Evolutionary conservation across 805 yeast species (phyloP).

Genomic region (Candida corydali): DNA sequence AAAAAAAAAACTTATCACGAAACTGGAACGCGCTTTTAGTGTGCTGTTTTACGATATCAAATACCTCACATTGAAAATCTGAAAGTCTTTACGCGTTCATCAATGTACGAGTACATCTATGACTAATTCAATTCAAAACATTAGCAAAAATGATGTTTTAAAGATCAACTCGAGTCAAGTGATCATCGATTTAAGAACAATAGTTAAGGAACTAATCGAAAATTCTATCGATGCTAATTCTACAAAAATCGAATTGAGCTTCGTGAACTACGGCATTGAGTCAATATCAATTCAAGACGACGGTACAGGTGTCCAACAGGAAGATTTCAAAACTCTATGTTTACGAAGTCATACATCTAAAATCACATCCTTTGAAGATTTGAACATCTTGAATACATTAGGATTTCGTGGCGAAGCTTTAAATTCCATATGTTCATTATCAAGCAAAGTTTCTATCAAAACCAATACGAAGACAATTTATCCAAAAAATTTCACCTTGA

Average conservation of each 20-base stretch:
- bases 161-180: slow-evolving; percentile 91
- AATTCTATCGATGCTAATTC: slow-evolving; percentile 81
- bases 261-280: slow-evolving; percentile 71
- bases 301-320: slow-evolving; percentile 57
- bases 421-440: slow-evolving; percentile 60
- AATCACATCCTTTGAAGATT: slow-evolving; percentile 50
- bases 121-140: slow-evolving; percentile 20
- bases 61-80: no score
- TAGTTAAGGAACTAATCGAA: slow-evolving; percentile 82
- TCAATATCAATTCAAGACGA: slow-evolving; percentile 65
- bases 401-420: slow-evolving; percentile 85
- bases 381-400: slow-evolving; percentile 46
- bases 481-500: slow-evolving; percentile 57
- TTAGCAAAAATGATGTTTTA: slow-evolving; percentile 54
- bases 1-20: no score
- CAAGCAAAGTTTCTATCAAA: slow-evolving; percentile 40
- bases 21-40: no score
- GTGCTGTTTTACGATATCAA: no score
- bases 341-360: slow-evolving; percentile 68
- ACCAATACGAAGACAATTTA: slow-evolving; percentile 46
- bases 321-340: slow-evolving; percentile 53
- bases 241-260: slow-evolving; percentile 59
- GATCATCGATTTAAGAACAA: slow-evolving; percentile 69
- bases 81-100: no score
- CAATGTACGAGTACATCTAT: no score